Evolutionary conservation across 2,329 filamentous ascomycete species (phyloP).

Genomic region (Sporothrix humicola): DNA sequence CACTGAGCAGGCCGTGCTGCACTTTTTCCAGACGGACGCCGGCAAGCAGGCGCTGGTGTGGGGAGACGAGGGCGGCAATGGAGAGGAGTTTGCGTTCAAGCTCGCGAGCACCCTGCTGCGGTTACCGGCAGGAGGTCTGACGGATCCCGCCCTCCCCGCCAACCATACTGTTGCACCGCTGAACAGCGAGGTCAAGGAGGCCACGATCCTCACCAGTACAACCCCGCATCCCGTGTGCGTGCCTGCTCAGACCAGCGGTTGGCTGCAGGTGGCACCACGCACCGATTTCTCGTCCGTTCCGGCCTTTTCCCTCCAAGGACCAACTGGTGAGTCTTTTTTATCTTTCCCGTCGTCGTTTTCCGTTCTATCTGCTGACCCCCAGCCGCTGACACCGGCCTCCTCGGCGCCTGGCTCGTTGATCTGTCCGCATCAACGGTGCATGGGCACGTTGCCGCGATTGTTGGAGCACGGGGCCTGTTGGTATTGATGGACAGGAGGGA

Average conservation of each 20-base stretch:
- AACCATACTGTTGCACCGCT: constrained; percentile 7
- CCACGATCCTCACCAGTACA: constrained; percentile 12
- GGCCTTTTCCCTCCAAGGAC: constrained; percentile 15
- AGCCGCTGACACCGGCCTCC: constrained; percentile 13
- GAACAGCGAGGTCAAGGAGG: constrained; percentile 15
- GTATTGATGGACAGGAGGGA: neutral
- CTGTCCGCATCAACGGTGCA: constrained; percentile 1
- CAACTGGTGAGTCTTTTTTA: constrained; percentile 19
- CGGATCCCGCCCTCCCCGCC: constrained; percentile 11
- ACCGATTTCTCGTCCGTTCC: constrained; percentile 17
- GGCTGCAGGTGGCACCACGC: constrained; percentile 20
- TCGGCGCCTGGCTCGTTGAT: constrained; percentile 22
- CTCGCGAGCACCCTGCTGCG: constrained; percentile 9
- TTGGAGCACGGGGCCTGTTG: neutral
- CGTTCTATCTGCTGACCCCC: constrained; percentile 6
- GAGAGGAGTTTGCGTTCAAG: constrained; percentile 16
- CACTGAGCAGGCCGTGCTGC: constrained; percentile 19
- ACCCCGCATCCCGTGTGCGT: constrained; percentile 18
- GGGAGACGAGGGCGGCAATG: constrained; percentile 3
- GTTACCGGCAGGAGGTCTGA: constrained; percentile 6
- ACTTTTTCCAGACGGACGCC: constrained; percentile 22
- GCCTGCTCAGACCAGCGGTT: constrained; percentile 11
- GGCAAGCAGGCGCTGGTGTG: constrained; percentile 4
- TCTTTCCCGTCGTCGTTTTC: constrained; percentile 3
- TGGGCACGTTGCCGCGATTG: constrained; percentile 21